Percentiles rank a stretch among this genome's conserved stretches.
phyloP scores from a whole-genome alignment of 192 early-diverging fungal genomes.

The Obelidium mucronatum region DNA sequence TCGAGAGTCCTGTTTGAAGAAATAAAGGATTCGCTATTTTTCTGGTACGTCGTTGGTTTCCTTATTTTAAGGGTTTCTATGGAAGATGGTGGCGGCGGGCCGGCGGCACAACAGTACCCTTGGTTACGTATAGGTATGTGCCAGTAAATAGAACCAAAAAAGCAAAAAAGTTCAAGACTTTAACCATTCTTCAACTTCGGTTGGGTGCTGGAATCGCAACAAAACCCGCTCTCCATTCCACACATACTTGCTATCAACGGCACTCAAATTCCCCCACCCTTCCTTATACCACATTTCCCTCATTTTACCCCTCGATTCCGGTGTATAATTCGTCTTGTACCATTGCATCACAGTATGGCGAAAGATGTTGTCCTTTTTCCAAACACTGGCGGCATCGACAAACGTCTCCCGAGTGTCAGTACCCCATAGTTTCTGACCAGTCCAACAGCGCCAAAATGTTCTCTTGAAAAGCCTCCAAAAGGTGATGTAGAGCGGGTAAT shows the following conservation, averaged over 20 bases:
- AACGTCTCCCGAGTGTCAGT: constrained; percentile 29
- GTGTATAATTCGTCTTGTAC: neutral
- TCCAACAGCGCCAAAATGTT: constrained; percentile 34
- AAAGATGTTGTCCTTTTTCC: constrained; percentile 32
- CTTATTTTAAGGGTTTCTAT: too few relatives aligned
- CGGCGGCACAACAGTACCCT: too few relatives aligned
- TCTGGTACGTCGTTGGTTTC: too few relatives aligned
- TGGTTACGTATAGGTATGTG: too few relatives aligned
- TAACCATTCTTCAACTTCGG: constrained; percentile 26
- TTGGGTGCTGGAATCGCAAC: constrained; percentile 32
- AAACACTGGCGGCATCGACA: neutral
- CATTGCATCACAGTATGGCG: neutral
- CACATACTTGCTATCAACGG: neutral
- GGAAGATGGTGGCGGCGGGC: too few relatives aligned
- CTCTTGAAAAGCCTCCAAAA: constrained; percentile 37
- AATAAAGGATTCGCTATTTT: neutral
- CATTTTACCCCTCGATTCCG: constrained; percentile 5
- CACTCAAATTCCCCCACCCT: neutral
- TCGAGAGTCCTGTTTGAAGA: too few relatives aligned
- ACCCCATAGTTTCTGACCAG: constrained; percentile 32
- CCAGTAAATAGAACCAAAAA: too few relatives aligned
- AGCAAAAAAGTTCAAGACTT: neutral
- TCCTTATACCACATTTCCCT: constrained; percentile 13
- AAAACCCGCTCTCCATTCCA: constrained; percentile 37
- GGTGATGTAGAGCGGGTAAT: constrained; percentile 35